phyloP scores from a whole-genome alignment of 257 asterid genomes.

The Apocynum venetum region DNA sequence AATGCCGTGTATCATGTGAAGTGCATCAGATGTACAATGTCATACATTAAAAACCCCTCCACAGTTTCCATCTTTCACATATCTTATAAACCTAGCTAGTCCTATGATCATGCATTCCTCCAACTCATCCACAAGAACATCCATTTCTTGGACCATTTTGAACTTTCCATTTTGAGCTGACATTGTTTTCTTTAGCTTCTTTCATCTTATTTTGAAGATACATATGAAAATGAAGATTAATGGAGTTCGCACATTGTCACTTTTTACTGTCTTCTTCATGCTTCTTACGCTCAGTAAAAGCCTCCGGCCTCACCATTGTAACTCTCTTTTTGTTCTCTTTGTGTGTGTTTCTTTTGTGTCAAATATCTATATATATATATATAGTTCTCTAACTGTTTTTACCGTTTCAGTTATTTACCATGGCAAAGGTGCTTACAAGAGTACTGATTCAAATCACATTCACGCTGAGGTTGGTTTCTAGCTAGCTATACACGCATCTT shows the following conservation, averaged over 20 bases:
- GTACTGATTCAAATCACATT: conserved; percentile 17
- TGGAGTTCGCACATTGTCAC: conserved; percentile 22
- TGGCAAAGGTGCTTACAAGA: conserved; percentile 39
- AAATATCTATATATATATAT: not conserved
- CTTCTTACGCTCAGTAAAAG: conserved; percentile 33
- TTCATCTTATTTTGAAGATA: not conserved
- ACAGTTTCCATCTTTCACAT: not conserved
- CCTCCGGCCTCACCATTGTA: conserved; percentile 65
- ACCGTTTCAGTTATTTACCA: conserved; percentile 36
- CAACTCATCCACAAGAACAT: not conserved
- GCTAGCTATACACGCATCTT: too few species aligned
- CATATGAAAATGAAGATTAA: conserved; percentile 1
- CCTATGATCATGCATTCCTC: too few species aligned
- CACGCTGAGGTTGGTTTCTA: conserved; percentile 31
- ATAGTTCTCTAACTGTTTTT: not conserved
- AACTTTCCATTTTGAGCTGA: too few species aligned
- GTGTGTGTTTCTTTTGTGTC: not conserved
- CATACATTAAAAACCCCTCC: conserved; percentile 36
- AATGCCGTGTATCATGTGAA: conserved; percentile 74
- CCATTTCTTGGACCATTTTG: not conserved
- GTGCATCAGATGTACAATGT: conserved; percentile 38
- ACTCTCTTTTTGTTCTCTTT: too few species aligned
- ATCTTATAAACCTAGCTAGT: not conserved
- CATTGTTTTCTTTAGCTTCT: not conserved
- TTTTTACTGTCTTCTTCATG: conserved; percentile 34